Percentiles rank a stretch among this genome's conserved stretches.
phyloP scores from a whole-genome alignment of 768 basidiomycete genomes.

The Plicaturopsis crispa region DNA sequence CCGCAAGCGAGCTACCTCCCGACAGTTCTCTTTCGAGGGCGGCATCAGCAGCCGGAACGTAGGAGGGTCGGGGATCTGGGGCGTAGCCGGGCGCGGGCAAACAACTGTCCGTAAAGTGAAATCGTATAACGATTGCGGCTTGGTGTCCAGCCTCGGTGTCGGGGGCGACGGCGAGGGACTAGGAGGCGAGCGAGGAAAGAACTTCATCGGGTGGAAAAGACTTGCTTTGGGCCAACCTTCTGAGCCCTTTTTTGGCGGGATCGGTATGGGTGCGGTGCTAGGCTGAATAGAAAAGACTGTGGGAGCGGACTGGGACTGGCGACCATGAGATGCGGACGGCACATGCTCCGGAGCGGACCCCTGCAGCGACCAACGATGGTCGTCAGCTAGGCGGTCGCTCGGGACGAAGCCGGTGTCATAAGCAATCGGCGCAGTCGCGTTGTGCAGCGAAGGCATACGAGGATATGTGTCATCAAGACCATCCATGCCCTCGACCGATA shows the following conservation, averaged over 20 bases:
- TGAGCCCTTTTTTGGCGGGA: conserved; percentile 15
- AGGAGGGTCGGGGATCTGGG: conserved; percentile 19
- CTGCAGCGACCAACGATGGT: conserved; percentile 18
- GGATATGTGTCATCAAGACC: conserved; percentile 35
- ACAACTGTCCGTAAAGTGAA: not conserved
- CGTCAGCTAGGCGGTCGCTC: conserved; percentile 24
- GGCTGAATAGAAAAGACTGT: conserved; percentile 31
- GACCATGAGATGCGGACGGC: conserved; percentile 35
- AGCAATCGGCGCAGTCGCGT: conserved; percentile 21
- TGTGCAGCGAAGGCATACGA: conserved; percentile 40
- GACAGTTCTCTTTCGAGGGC: conserved; percentile 26
- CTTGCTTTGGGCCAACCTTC: conserved; percentile 23
- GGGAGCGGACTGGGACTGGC: conserved; percentile 32
- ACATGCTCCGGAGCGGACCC: conserved; percentile 21
- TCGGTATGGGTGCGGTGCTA: conserved; percentile 28
- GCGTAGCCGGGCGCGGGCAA: conserved; percentile 23
- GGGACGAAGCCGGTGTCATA: conserved; percentile 24
- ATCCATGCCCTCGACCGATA: no score
- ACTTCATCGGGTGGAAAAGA: conserved; percentile 34
- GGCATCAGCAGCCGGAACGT: conserved; percentile 11
- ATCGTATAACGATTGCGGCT: conserved; percentile 1
- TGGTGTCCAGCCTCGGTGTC: conserved; percentile 5
- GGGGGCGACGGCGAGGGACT: conserved; percentile 32
- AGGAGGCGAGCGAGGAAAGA: conserved; percentile 38
- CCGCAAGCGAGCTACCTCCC: conserved; percentile 20